Evolutionary conservation across 2,329 filamentous ascomycete genomes (phyloP).

Genomic region (Colletotrichum viniferum): DNA sequence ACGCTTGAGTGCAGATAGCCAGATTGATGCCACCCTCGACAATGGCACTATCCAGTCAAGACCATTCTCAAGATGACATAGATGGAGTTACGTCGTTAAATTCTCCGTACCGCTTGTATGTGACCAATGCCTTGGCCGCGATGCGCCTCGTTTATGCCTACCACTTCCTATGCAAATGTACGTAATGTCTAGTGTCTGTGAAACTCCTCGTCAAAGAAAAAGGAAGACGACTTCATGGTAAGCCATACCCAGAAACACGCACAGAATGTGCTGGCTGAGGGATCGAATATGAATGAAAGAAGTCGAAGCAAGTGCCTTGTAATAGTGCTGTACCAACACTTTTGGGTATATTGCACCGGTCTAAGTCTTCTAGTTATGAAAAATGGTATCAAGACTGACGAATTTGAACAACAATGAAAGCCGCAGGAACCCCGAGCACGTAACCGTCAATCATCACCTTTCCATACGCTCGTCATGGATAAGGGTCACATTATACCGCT

Average conservation of each 20-base stretch:
- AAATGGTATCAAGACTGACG: neutral
- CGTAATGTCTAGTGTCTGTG: neutral
- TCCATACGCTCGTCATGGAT: constrained; percentile 66
- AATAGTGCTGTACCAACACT: neutral
- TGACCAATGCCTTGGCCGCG: neutral
- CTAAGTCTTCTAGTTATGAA: neutral
- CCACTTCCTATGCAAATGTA: neutral
- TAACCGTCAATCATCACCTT: constrained; percentile 34
- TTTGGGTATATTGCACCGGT: neutral
- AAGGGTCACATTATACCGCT: constrained; percentile 59
- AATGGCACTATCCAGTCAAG: neutral
- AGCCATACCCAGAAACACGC: neutral
- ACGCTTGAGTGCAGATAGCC: neutral
- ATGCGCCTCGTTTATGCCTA: neutral
- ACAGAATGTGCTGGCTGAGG: neutral
- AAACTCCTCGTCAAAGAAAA: neutral
- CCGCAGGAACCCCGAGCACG: neutral
- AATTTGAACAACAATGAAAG: neutral
- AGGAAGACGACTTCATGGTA: neutral
- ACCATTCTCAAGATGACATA: neutral
- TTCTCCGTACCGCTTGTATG: neutral
- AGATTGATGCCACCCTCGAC: neutral
- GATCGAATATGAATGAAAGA: neutral
- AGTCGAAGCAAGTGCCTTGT: neutral
- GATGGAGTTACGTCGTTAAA: neutral